A percentile compares a stretch with the other conserved stretches of the same genome.
phyloP scores from a whole-genome alignment of 257 asterid species.

The Forsythia suspensa region DNA sequence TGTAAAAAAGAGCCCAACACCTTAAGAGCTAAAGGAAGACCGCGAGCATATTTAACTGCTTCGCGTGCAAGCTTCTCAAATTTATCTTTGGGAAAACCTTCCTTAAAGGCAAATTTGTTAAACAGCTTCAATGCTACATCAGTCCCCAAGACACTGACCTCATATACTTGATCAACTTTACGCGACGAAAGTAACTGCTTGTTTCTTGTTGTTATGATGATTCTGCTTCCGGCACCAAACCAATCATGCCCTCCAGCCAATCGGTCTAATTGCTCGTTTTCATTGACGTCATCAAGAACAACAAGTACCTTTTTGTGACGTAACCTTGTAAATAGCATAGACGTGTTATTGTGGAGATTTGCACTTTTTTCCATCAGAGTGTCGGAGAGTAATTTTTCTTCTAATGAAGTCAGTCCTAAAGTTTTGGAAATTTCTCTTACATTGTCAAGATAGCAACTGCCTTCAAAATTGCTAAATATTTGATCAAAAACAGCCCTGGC shows the following conservation, averaged over 20 bases:
- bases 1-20: slow-evolving; percentile 14
- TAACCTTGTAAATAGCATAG: not conserved
- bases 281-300: slow-evolving; percentile 29
- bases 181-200: slow-evolving; percentile 13
- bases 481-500: slow-evolving; percentile 17
- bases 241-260: slow-evolving; percentile 15
- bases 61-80: slow-evolving; percentile 4
- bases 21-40: slow-evolving; percentile 24
- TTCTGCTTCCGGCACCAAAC: slow-evolving; percentile 24
- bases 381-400: slow-evolving; percentile 26
- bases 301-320: slow-evolving; percentile 18
- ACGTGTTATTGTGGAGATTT: slow-evolving; percentile 2
- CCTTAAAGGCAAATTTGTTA: slow-evolving; percentile 14
- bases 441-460: slow-evolving; percentile 19
- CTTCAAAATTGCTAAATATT: slow-evolving; percentile 3
- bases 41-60: slow-evolving; percentile 2
- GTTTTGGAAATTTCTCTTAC: slow-evolving; percentile 19
- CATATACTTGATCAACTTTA: not conserved
- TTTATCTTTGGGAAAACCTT: slow-evolving; percentile 6
- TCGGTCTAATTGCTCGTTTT: slow-evolving; percentile 11
- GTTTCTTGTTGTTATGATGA: slow-evolving; percentile 27
- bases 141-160: not conserved
- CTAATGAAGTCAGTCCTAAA: slow-evolving; percentile 9
- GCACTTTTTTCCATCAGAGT: not conserved
- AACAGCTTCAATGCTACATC: slow-evolving; percentile 14